A percentile compares a stretch with the other conserved stretches of the same genome.
Evolutionary conservation across 768 basidiomycete species (phyloP).

Genomic region (Nidularia sp.): DNA sequence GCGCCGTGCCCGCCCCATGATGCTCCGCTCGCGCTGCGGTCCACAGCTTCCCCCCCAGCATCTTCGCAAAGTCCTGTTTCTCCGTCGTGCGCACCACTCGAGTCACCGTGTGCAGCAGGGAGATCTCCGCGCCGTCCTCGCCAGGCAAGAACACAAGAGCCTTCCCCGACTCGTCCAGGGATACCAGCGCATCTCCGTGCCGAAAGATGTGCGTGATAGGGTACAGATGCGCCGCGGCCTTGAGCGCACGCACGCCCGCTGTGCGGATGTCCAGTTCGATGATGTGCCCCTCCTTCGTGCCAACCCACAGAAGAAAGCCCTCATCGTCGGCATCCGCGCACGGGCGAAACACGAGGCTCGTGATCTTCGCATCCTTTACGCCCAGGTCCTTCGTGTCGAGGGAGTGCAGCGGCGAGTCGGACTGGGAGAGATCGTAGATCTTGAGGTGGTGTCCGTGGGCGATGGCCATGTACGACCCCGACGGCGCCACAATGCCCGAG

Average conservation of each 20-base stretch:
- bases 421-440: conserved; percentile 53
- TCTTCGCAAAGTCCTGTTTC: conserved; percentile 73
- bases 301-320: conserved; percentile 75
- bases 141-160: conserved; percentile 65
- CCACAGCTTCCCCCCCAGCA: conserved; percentile 81
- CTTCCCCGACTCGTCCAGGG: conserved; percentile 85
- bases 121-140: conserved; percentile 34
- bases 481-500: conserved; percentile 47
- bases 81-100: conserved; percentile 70
- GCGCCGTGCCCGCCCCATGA: conserved; percentile 28
- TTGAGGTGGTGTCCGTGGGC: conserved; percentile 55
- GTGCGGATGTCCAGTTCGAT: conserved; percentile 75
- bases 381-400: conserved; percentile 64
- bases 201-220: conserved; percentile 73
- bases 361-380: conserved; percentile 65
- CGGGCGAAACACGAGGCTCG: conserved; percentile 75
- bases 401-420: conserved; percentile 38
- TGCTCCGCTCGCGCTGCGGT: conserved; percentile 60
- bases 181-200: conserved; percentile 66
- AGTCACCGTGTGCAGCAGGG: conserved; percentile 44
- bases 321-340: conserved; percentile 37
- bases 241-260: conserved; percentile 52
- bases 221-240: conserved; percentile 59
- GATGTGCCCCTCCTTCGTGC: conserved; percentile 87
- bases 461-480: conserved; percentile 58